A percentile compares a stretch with the other conserved stretches of the same genome.
phyloP scores from a whole-genome alignment of 139 green algal species.

The Chlamydomonas schloesseri region DNA sequence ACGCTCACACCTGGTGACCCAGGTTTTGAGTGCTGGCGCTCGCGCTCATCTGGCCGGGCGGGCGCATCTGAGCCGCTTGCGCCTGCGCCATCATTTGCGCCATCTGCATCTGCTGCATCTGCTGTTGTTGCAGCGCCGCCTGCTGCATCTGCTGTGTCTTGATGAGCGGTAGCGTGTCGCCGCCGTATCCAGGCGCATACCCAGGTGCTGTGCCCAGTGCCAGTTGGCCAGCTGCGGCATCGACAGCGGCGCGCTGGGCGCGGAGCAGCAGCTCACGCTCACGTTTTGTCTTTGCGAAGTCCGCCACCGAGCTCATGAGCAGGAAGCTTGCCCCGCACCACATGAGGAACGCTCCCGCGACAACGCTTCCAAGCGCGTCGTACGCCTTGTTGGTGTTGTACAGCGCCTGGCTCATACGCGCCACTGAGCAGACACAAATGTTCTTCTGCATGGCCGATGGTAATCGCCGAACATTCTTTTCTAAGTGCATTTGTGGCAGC shows the following conservation, averaged over 20 bases:
- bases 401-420: neutral
- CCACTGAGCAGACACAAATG: neutral
- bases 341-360: constrained; percentile 47
- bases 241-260: constrained; percentile 13
- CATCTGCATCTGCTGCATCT: constrained; percentile 36
- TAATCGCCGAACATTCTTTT: no score
- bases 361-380: constrained; percentile 24
- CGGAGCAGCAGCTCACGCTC: constrained; percentile 47
- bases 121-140: constrained; percentile 6
- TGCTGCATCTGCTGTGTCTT: constrained; percentile 16
- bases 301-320: constrained; percentile 46
- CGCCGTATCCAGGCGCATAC: neutral
- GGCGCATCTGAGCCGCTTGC: neutral
- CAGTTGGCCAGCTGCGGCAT: neutral
- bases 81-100: constrained; percentile 35
- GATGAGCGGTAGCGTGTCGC: constrained; percentile 31
- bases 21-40: constrained; percentile 9
- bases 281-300: constrained; percentile 44
- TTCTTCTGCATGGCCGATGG: neutral
- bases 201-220: constrained; percentile 14
- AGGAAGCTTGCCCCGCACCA: constrained; percentile 47
- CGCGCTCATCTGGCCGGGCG: neutral
- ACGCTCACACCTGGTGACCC: constrained; percentile 2
- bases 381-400: constrained; percentile 11
- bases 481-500: no score